phyloP scores from a whole-genome alignment of 1,139 yeast genomes.

The Insectozyma bohioensis region DNA sequence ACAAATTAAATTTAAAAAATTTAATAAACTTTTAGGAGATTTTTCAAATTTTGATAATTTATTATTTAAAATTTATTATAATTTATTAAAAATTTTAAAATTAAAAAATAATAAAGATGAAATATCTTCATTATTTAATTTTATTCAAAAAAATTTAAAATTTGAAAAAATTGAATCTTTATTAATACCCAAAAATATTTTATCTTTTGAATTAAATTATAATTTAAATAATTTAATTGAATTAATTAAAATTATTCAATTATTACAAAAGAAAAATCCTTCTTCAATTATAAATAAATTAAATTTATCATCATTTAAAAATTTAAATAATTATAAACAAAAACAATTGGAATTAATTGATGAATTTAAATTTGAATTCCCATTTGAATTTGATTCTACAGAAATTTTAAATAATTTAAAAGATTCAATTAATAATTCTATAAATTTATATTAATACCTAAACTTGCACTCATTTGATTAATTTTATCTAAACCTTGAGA shows the following conservation, averaged over 20 bases:
- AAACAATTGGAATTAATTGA: conserved; percentile 18
- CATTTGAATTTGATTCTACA: conserved; percentile 13
- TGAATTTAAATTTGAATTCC: conserved; percentile 13
- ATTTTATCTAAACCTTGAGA: conserved; percentile 32
- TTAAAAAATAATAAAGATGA: conserved; percentile 23
- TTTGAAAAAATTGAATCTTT: conserved; percentile 21
- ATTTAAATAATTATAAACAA: conserved; percentile 15
- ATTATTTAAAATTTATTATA: conserved; percentile 25
- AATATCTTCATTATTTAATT: conserved; percentile 27
- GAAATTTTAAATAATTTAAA: conserved; percentile 13
- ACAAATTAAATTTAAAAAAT: conserved; percentile 20
- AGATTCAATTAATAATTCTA: conserved; percentile 18
- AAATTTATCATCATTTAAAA: conserved; percentile 27
- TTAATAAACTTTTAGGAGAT: conserved; percentile 21
- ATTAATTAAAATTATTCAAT: conserved; percentile 23
- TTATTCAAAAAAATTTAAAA: conserved; percentile 31
- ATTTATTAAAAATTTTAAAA: conserved; percentile 26
- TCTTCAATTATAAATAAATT: conserved; percentile 22
- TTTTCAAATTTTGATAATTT: conserved; percentile 22
- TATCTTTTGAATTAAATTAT: conserved; percentile 24
- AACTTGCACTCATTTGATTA: conserved; percentile 26
- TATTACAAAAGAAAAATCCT: conserved; percentile 7
- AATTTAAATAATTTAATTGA: conserved; percentile 25
- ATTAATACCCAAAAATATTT: conserved; percentile 14
- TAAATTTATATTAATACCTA: conserved; percentile 20